Evolutionary conservation across 169 alveolate genomes (phyloP).

Genomic region (Plasmodium yoelii): DNA sequence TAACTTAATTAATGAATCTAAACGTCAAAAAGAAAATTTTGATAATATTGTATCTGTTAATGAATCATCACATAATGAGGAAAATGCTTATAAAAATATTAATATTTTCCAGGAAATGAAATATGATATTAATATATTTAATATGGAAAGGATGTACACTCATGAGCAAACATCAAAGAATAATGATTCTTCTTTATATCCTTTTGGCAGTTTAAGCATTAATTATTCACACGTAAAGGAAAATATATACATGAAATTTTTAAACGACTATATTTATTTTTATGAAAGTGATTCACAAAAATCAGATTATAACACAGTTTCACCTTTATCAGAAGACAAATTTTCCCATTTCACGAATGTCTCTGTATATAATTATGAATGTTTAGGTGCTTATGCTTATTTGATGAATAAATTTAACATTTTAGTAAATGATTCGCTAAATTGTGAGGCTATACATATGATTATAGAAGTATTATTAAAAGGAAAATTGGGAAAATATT

Average conservation of each 20-base stretch:
- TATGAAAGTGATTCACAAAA: constrained; percentile 23
- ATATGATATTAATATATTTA: constrained; percentile 11
- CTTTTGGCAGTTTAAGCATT: constrained; percentile 29
- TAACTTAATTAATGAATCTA: constrained; percentile 3
- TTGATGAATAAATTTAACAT: constrained; percentile 71
- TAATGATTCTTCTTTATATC: constrained; percentile 9
- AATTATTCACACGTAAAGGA: constrained; percentile 11
- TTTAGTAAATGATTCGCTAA: constrained; percentile 40
- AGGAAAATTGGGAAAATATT: constrained; percentile 70
- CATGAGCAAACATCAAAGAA: constrained; percentile 56
- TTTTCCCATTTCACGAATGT: constrained; percentile 16
- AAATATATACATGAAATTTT: constrained; percentile 49
- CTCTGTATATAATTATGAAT: constrained; percentile 56
- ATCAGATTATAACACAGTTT: not conserved
- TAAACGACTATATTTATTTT: constrained; percentile 30
- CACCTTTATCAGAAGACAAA: not conserved
- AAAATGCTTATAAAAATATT: constrained; percentile 5
- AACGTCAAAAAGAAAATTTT: constrained; percentile 16
- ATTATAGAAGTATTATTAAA: constrained; percentile 57
- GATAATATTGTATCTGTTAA: not conserved
- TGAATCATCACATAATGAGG: not conserved
- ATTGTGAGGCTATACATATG: constrained; percentile 72
- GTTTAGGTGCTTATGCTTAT: constrained; percentile 74
- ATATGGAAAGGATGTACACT: not conserved
- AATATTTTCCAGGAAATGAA: not conserved